Percentiles rank a stretch among this genome's conserved stretches.
These are phyloP conservation scores for Auricularia auricula-judae DNA, from an alignment of 768 basidiomycete species.

Conservation along the genomic window DNA sequence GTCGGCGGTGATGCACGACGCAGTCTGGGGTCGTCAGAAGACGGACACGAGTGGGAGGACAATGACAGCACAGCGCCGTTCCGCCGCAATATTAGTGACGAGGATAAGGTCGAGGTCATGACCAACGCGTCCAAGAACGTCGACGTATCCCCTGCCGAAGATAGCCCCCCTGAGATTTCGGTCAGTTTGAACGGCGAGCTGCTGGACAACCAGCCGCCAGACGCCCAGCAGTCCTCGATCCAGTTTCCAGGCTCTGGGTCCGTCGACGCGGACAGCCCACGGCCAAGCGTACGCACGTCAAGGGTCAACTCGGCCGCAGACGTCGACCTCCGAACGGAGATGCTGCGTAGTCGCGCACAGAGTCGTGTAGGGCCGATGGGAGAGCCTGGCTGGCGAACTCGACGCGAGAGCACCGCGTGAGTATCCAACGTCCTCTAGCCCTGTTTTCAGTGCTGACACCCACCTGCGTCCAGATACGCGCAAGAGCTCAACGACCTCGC, in stretches of 20 bases:
- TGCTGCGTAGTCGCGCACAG: slow-evolving; percentile 68
- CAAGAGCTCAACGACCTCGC: slow-evolving; percentile 77
- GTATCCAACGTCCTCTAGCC: slow-evolving; percentile 18
- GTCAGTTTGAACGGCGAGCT: slow-evolving; percentile 8
- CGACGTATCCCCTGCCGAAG: slow-evolving; percentile 6
- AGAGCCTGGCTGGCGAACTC: slow-evolving; percentile 76
- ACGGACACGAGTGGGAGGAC: slow-evolving; percentile 27
- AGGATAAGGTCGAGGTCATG: slow-evolving; percentile 41
- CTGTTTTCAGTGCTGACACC: slow-evolving; percentile 5
- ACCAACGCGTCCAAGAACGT: slow-evolving; percentile 3
- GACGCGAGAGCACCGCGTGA: slow-evolving; percentile 84
- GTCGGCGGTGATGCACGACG: slow-evolving; percentile 60
- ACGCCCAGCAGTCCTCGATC: slow-evolving; percentile 31
- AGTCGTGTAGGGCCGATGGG: slow-evolving; percentile 53
- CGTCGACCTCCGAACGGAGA: slow-evolving; percentile 32
- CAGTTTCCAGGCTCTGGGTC: slow-evolving; percentile 50
- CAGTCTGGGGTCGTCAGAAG: slow-evolving; percentile 33
- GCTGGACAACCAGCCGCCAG: background rate
- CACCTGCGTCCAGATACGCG: slow-evolving; percentile 44
- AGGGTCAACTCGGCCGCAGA: slow-evolving; percentile 67
- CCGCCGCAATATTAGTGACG: slow-evolving; percentile 60
- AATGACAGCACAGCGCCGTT: slow-evolving; percentile 60
- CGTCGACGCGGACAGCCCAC: slow-evolving; percentile 43
- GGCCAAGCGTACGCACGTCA: slow-evolving; percentile 39
- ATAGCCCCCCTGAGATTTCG: slow-evolving; percentile 9